Evolutionary conservation across 73 alveolate genomes (phyloP), one percentile per base, ranked within the genome.

Genomic region (Paramecium primaurelia): DNA sequence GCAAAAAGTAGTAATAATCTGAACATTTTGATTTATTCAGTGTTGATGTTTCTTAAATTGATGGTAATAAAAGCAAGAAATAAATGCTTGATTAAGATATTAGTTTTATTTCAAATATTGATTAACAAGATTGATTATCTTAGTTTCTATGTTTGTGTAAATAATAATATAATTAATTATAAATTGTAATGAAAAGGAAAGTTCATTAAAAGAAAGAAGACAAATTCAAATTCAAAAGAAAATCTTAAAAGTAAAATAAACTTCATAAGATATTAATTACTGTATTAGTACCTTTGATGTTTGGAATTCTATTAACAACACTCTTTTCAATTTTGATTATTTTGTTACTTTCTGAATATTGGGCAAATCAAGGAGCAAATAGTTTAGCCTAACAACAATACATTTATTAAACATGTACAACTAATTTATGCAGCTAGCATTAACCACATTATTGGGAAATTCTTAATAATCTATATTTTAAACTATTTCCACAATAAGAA

Each of bases 31-130:
- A 80, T 80, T 42, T 42, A 45, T 80, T 80, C 58, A 26, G 58
- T 40, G 58, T 80, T 80, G 91, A 80, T 47, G 58, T 80, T 45
- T 80, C 91, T 25, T 38, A 80, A 40, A 80, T 80, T 80, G 91
- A 80, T 49, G 58, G 47, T 20, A 49, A 64, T 38, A 80, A 44
- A 54, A 45, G 26, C 26, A 40, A 42, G 73, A 42, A 47, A 80
- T 42, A 80, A 80, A 45, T 80, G 45, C 47, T 80, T 42, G 91
- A 80, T 80, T 34, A 44, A 80, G 91, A 80, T 80, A 36, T 47
- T 42, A 80, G 91, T 47, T 80, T 80, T 80, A 49, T 80, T 45
- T 80, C 91, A 44, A 80, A 80, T 45, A 26, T 45, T 7, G 91
- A 80, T 26, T 42, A 42, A 45, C 12, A 45, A 26, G 91, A 80